phyloP scores from a whole-genome alignment of 305 asterid species.

The Solanum hybrid region DNA sequence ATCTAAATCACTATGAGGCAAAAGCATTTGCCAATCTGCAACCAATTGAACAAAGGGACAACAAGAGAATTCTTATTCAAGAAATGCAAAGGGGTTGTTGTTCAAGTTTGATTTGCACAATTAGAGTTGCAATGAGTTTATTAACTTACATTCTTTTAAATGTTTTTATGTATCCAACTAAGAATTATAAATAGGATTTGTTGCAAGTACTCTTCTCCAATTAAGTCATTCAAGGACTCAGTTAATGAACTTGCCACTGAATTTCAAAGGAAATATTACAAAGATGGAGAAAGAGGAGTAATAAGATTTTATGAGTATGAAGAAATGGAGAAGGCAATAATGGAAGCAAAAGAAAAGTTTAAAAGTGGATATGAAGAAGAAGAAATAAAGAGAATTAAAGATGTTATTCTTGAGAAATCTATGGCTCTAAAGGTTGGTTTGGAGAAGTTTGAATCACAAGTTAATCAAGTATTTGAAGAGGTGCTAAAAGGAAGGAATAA shows the following conservation, averaged over 20 bases:
- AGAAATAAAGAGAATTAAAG: not conserved
- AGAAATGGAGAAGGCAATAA: not conserved
- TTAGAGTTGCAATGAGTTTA: conserved; percentile 8
- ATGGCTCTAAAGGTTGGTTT: conserved; percentile 2
- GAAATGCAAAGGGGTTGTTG: not conserved
- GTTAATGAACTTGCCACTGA: conserved; percentile 5
- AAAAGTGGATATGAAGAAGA: not conserved
- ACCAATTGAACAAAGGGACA: not conserved
- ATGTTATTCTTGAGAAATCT: not conserved
- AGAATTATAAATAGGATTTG: not conserved
- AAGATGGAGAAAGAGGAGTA: not conserved
- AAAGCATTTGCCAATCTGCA: not conserved
- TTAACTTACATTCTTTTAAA: not conserved
- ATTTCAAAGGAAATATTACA: not conserved
- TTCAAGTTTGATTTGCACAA: not conserved
- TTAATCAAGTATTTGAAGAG: not conserved
- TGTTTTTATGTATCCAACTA: not conserved
- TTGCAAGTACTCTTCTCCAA: not conserved
- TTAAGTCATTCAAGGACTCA: conserved; percentile 7
- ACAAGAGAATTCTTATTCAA: not conserved
- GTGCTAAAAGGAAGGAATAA: conserved; percentile 11
- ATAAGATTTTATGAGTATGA: not conserved
- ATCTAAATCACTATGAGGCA: not conserved
- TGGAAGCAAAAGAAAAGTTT: not conserved
- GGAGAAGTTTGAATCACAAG: conserved; percentile 9